Evolutionary conservation across 345 rosid species (phyloP).

Genomic region (Raphanus raphanistrum): DNA sequence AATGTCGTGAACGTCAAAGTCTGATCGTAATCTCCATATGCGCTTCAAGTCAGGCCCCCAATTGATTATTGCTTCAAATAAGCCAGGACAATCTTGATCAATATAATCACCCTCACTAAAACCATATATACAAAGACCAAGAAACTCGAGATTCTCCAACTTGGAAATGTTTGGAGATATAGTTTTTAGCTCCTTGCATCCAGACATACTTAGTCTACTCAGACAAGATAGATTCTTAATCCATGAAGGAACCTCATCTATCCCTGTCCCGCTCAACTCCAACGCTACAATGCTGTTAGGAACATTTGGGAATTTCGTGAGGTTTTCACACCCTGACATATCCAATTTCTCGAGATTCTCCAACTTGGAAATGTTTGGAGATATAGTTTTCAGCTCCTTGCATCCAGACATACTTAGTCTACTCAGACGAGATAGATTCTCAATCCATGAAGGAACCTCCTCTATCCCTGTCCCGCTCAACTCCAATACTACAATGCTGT

Average conservation of each 20-base stretch:
- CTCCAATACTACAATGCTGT: background rate
- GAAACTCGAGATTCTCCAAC: conserved; percentile 1
- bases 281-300: conserved; percentile 1
- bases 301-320: conserved; percentile 29
- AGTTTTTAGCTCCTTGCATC: background rate
- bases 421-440: background rate
- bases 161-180: conserved; percentile 20
- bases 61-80: background rate
- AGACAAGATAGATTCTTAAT: background rate
- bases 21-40: background rate
- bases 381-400: background rate
- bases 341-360: background rate
- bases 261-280: background rate
- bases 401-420: background rate
- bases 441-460: conserved; percentile 5
- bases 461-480: background rate
- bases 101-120: background rate
- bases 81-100: background rate
- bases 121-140: background rate
- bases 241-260: conserved; percentile 7
- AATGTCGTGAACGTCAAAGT: background rate
- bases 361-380: conserved; percentile 18
- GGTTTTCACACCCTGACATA: background rate
- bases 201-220: background rate
- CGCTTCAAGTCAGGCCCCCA: background rate